phyloP scores from a whole-genome alignment of 2,329 filamentous ascomycete species.

The Leptographium wingfieldii region DNA sequence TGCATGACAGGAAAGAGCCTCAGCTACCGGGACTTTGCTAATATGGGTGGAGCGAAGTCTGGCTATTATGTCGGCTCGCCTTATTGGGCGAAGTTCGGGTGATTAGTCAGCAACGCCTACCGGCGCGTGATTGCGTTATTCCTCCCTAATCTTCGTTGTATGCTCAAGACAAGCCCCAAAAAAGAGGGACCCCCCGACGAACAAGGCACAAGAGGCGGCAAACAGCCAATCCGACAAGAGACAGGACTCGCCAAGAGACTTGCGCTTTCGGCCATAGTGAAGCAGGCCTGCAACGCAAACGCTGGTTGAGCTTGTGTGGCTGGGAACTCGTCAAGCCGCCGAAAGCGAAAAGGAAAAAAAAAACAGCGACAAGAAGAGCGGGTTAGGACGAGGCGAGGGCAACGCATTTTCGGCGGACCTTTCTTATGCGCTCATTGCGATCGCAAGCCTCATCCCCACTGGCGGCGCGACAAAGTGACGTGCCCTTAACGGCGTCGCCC shows the following conservation, averaged over 20 bases:
- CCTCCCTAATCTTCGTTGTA: background rate
- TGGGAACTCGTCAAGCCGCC: background rate
- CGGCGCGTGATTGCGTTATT: background rate
- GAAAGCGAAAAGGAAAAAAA: background rate
- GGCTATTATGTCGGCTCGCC: background rate
- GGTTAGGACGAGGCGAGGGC: background rate
- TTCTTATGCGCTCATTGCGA: conserved; percentile 6
- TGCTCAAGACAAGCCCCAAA: background rate
- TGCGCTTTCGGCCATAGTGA: background rate
- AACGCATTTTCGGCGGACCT: background rate
- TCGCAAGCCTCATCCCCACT: background rate
- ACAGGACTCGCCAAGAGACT: background rate
- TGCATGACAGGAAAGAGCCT: background rate
- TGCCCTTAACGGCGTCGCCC: conserved; percentile 6
- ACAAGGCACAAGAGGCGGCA: background rate
- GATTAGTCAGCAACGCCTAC: background rate
- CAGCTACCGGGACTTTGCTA: background rate
- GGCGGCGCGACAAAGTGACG: background rate
- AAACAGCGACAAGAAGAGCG: background rate
- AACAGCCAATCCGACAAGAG: background rate
- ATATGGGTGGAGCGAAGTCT: background rate
- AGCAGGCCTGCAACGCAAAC: background rate
- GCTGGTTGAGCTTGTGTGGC: background rate
- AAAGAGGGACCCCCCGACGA: background rate
- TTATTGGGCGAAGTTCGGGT: background rate